phyloP scores from a whole-genome alignment of 2,329 filamentous ascomycete species.

The Colletotrichum theobromicola region DNA sequence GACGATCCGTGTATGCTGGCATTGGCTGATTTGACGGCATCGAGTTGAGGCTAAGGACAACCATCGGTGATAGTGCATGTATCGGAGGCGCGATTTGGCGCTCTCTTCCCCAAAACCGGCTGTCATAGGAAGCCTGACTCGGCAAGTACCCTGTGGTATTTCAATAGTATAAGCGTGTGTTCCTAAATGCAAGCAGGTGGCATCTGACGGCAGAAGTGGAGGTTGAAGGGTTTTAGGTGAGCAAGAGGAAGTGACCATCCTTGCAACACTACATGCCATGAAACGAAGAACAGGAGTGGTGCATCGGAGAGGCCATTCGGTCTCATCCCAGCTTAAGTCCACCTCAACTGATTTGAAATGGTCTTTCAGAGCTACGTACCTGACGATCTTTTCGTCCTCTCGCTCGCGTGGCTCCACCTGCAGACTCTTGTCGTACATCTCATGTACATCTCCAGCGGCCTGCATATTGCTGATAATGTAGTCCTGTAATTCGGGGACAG shows the following conservation, averaged over 20 bases:
- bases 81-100: background rate
- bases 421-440: conserved; percentile 99
- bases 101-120: background rate
- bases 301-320: background rate
- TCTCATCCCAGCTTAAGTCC: conserved; percentile 24
- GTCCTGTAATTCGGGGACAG: conserved; percentile 91
- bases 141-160: conserved; percentile 56
- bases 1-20: background rate
- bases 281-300: background rate
- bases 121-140: conserved; percentile 65
- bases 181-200: background rate
- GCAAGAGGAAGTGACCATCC: background rate
- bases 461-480: conserved; percentile 98
- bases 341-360: conserved; percentile 27
- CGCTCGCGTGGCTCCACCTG: conserved; percentile 92
- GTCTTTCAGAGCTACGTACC: conserved; percentile 63
- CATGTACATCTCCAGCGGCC: conserved; percentile 92
- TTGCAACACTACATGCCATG: background rate
- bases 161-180: conserved; percentile 25
- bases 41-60: background rate
- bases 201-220: background rate
- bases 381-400: conserved; percentile 99
- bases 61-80: background rate
- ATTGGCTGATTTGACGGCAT: background rate
- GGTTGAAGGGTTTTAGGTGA: background rate